These are phyloP conservation scores for Eustoma russellianum DNA, from an alignment of 257 asterid species.

Conservation along the genomic window DNA sequence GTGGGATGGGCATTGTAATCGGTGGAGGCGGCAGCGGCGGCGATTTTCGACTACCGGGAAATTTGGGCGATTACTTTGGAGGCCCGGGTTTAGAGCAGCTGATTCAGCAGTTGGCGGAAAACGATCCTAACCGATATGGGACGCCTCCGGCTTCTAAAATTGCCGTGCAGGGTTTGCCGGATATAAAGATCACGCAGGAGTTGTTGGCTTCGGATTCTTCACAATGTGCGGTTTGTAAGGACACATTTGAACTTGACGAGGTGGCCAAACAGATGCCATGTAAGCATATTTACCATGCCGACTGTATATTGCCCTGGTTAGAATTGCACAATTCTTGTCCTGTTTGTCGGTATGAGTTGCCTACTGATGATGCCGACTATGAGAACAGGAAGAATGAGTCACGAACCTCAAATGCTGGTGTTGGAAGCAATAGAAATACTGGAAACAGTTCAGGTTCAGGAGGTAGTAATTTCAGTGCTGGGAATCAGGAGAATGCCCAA, in stretches of 20 bases:
- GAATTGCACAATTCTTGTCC: constrained; percentile 94
- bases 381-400: constrained; percentile 46
- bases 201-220: constrained; percentile 53
- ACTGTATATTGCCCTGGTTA: constrained; percentile 82
- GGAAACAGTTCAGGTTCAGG: constrained; percentile 21
- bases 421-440: constrained; percentile 5
- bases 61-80: constrained; percentile 63
- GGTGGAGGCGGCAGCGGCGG: constrained; percentile 27
- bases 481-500: constrained; percentile 29
- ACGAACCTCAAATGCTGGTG: constrained; percentile 8
- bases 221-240: constrained; percentile 86
- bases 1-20: constrained; percentile 15
- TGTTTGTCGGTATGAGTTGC: constrained; percentile 75
- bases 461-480: constrained; percentile 27
- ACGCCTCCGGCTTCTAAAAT: constrained; percentile 83
- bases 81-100: constrained; percentile 83
- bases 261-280: constrained; percentile 78
- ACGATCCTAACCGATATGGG: constrained; percentile 79
- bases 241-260: constrained; percentile 55
- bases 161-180: constrained; percentile 61
- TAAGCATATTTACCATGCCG: constrained; percentile 79
- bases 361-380: constrained; percentile 83
- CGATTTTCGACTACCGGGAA: constrained; percentile 36
- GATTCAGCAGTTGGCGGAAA: constrained; percentile 80
- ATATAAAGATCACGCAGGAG: constrained; percentile 36